Evolutionary conservation across 2,329 filamentous ascomycete species (phyloP).

Genomic region (Hysterium pulicare): DNA sequence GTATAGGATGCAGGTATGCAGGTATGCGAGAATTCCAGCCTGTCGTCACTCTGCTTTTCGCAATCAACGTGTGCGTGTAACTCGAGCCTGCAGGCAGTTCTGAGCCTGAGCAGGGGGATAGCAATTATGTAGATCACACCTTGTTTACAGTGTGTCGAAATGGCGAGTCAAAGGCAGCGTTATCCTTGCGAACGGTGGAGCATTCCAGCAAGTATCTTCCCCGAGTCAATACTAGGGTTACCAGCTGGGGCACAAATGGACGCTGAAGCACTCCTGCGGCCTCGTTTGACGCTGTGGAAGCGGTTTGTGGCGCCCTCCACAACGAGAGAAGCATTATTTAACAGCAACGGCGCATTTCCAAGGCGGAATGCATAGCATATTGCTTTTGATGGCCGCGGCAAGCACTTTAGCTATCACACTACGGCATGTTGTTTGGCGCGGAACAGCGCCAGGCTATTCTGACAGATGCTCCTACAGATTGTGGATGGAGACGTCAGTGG

Average conservation of each 20-base stretch:
- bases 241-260: slow-evolving; percentile 23
- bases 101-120: slow-evolving; percentile 24
- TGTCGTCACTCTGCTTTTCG: slow-evolving; percentile 20
- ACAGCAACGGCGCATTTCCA: not conserved
- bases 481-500: not conserved
- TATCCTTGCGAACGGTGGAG: slow-evolving; percentile 30
- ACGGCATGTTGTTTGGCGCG: no score
- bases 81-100: slow-evolving; percentile 15
- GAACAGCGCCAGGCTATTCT: no score
- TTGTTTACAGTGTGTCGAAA: slow-evolving; percentile 19
- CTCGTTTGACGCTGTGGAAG: slow-evolving; percentile 17
- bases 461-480: no score
- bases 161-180: slow-evolving; percentile 23
- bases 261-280: slow-evolving; percentile 30
- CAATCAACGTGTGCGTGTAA: slow-evolving; percentile 17
- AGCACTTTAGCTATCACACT: not conserved
- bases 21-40: slow-evolving; percentile 4
- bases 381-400: not conserved
- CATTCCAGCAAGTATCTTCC: slow-evolving; percentile 24
- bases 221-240: slow-evolving; percentile 18
- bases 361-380: slow-evolving; percentile 1
- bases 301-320: slow-evolving; percentile 30
- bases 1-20: slow-evolving; percentile 9
- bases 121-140: slow-evolving; percentile 30
- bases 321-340: slow-evolving; percentile 1